A percentile compares a stretch with the other conserved stretches of the same genome.
Conservation (phyloP, 257 asterid genomes). For the Nicotiana attenuata region DNA sequence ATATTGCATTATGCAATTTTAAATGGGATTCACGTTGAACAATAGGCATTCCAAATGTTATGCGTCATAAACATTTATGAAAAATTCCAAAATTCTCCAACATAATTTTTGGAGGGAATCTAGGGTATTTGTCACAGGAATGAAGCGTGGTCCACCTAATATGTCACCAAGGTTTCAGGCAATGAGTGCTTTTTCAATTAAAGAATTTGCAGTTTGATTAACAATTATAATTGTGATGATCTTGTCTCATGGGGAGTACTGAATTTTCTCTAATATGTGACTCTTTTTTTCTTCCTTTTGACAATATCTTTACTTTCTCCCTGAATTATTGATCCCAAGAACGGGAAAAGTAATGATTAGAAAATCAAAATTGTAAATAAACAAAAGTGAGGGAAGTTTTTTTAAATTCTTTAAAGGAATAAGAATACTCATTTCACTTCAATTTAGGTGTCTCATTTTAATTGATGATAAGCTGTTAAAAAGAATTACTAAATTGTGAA, state of each 20-base stretch:
- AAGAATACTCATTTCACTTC: no score
- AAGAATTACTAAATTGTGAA: no score
- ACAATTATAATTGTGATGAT: no score
- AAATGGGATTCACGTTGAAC: not conserved
- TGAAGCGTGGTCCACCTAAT: not conserved
- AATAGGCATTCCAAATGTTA: no score
- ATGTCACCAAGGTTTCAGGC: not conserved
- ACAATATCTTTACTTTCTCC: not conserved
- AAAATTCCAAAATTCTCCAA: not conserved
- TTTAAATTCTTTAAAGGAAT: no score
- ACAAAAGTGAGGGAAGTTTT: not conserved
- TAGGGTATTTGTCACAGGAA: conserved; percentile 4
- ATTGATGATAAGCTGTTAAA: no score
- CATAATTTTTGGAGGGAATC: conserved; percentile 1
- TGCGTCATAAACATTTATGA: no score
- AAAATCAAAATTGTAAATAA: no score
- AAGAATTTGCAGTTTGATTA: not conserved
- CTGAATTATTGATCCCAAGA: not conserved
- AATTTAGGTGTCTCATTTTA: no score
- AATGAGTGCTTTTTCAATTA: not conserved
- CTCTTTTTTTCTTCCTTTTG: not conserved
- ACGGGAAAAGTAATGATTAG: not conserved
- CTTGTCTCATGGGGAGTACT: not conserved
- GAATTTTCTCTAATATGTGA: not conserved
- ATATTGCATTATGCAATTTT: not conserved